Base-by-base conservation (phyloP, 148 eudicot species). In the Fagopyrum esculentum region DNA sequence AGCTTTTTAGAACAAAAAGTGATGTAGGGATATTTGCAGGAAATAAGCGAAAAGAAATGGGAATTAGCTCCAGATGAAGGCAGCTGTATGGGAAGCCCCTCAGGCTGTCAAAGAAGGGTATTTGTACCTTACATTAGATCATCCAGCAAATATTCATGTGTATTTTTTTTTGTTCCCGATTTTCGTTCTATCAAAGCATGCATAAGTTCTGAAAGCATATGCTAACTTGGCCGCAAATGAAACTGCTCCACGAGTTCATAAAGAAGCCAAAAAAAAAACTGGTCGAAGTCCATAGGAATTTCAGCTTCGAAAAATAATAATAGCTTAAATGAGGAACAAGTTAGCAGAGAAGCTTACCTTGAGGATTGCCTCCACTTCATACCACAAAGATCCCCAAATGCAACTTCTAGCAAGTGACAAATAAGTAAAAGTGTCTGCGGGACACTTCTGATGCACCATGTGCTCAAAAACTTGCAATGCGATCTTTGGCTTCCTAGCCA, bases 381-480 rank as follows among this genome's bases (percentile, higher is more conserved):
- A 47, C 89, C 89, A 86, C 49, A 88, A 75, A 48, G 85, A 88
- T 78, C 90, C 92, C 96, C 90, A 88, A 46, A 85, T 79, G 81
- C 89, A 90, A 73, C 87, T 72, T 77, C 96, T 86, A 71, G 85
- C 77, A 43, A 90, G 78, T 60, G 92, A 88, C 82, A 85, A 78
- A 59, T 71, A 75, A 72, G 92, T 90, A 73, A 88, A 90, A 13
- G 83, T 85, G 56, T 90, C 92, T 6, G 96, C 89, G 48, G 72
- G 68, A 59, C 81, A 82, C 40, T 84, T 83, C 71, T 77, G 76
- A 75, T 83, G 59, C 79, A 76, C 75, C 96, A 90, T 90, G 79
- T 81, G 96, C 61, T 84, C 81, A 72, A 85, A 88, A 45, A 90
- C 77, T 77, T 85, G 83, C 78, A 88, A 54, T 59, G 89, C 92